Evolutionary conservation across 1,284 basidiomycete genomes (phyloP), one percentile per base, ranked within the genome.

Genomic region (Trichosporon sp.): DNA sequence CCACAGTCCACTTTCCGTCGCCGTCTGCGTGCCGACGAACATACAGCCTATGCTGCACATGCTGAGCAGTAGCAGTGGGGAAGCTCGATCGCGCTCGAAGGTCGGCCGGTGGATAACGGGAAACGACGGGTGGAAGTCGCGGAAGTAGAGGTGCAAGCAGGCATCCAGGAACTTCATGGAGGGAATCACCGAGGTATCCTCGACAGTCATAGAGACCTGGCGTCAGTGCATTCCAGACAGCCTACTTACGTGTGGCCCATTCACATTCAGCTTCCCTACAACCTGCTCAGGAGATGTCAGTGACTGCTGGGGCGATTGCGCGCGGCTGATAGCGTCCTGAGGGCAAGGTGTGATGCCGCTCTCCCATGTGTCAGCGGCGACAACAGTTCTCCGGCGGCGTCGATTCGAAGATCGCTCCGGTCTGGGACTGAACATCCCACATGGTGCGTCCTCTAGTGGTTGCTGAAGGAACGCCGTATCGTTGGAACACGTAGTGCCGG

Each of bases 111-210:
- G 78, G 25, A 81, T 64, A 53, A 81, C 72, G 0, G 80, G 78
- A 38, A 78, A 77, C 1, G 75, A 70, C 0, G 78, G 76, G 66
- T 81, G 80, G 47, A 80, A 81, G 29, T 77, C 74, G 51, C 77
- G 76, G 62, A 81, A 80, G 66, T 81, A 81, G 5, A 79, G 71
- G 58, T 79, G 69, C 12, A 70, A 47, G 60, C 69, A 70, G n/a
- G 64, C 66, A 34, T 70, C 69, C 8, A 70, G 66, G 15, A 70
- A 70, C 47, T 70, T 67, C 66, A 70, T 68, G 1, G 69, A 70
- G 13, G 69, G 69, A 27, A 70, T 70, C 34, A 65, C 66, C 1
- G 44, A 25, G 15, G 51, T 12, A 9, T 53, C 25, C 51, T 53
- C 51, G 6, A 53, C 51, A 8, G 51, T 23, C 21, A 53, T 53